Base-by-base conservation (phyloP, 148 eudicot species). In the Fagopyrum homotropicum region DNA sequence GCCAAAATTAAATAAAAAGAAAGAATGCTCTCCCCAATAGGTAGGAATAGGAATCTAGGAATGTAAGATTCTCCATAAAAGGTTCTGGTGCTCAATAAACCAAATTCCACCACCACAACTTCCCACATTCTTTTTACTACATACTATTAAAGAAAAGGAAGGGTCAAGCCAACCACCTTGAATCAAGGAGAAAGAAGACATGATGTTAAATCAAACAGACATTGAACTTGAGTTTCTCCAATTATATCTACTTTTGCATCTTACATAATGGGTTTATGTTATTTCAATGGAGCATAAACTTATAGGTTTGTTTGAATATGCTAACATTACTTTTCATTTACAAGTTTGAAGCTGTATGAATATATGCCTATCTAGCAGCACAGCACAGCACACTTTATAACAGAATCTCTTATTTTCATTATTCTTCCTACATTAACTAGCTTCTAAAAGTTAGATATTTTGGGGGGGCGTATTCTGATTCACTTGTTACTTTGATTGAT, bases 151-250 rank as follows among this genome's bases (percentile, higher is more conserved):
- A 59, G 64, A 59, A 59, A 59, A 59, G 64, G 35, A 19, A 17
- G 64, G 40, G 26, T 35, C 26, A 59, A 59, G 26, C 64, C 22
- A 59, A 59, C 64, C 64, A 22, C 35, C 26, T 59, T 22, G 26
- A 57, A 59, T 22, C 64, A 59, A 59, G 64, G 8, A 59, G 40
- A 19, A 22, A 15, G 57, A 15, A 52, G 35, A 5, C 60, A 22
- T 7, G 35, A 11, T 59, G 30, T 59, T 59, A 22, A 59, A 59
- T 59, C 64, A 59, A 59, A 22, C 64, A 59, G 64, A 59, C 4
- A 19, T 22, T 59, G 64, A 22, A n/a, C 11, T 59, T 59, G 64
- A 59, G 30, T 59, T 59, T 59, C 64, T 59, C 64, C 64, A 59
- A 59, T 59, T 59, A 59, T 59, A 22, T 59, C 30, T 59, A 59